Conservation (phyloP, 73 alveolate species). For the Stentor coeruleus region DNA sequence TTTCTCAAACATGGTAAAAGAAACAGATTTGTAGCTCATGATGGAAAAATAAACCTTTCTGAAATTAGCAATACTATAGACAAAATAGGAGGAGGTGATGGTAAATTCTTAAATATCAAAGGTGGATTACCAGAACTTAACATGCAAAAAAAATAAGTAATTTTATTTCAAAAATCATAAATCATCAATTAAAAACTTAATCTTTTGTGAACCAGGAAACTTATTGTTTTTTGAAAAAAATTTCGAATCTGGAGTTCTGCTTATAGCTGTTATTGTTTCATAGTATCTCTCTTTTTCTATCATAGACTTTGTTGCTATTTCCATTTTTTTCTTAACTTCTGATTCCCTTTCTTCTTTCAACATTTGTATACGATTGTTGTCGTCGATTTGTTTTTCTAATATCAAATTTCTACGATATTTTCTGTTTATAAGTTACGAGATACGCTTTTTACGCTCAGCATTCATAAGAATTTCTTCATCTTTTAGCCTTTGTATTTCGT, state of each 20-base stretch:
- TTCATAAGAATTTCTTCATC: background rate
- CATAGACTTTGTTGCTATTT: background rate
- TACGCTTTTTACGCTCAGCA: background rate
- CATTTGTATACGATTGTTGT: background rate
- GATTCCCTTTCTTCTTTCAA: background rate
- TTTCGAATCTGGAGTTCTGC: background rate
- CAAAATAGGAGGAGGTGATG: conserved; percentile 11
- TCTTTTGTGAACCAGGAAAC: too few species aligned
- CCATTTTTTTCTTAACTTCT: background rate
- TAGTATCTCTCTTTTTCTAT: background rate
- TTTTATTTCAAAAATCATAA: too few species aligned
- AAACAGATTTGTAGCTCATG: conserved; percentile 12
- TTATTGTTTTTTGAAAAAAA: too few species aligned
- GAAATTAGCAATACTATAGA: background rate
- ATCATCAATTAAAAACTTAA: too few species aligned
- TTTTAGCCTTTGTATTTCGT: background rate
- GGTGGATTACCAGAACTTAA: conserved; percentile 1
- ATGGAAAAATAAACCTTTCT: conserved; percentile 1
- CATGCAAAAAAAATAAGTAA: too few species aligned
- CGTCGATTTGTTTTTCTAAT: background rate
- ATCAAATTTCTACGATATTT: background rate
- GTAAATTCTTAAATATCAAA: conserved; percentile 10
- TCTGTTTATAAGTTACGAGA: background rate
- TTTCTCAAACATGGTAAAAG: conserved; percentile 19
- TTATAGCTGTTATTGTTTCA: background rate